Evolutionary conservation across 257 asterid genomes (phyloP).

Genomic region (Nicotiana sylvestris): DNA sequence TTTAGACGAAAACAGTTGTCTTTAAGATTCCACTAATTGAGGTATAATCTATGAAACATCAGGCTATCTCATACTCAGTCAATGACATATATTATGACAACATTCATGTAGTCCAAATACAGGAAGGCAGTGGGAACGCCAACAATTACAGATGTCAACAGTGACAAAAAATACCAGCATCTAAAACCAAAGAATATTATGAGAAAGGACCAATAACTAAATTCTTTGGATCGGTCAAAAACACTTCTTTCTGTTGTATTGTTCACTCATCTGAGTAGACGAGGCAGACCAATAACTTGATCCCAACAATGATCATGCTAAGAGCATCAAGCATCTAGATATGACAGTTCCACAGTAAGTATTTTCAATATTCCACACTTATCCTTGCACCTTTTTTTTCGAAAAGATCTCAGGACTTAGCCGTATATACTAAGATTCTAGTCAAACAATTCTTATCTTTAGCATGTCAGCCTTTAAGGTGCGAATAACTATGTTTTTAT

Average conservation of each 20-base stretch:
- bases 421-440: too few species aligned
- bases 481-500: too few species aligned
- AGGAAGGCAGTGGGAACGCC: not conserved
- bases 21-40: not conserved
- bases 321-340: not conserved
- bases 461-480: too few species aligned
- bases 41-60: not conserved
- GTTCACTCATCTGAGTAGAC: not conserved
- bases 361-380: too few species aligned
- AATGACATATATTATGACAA: not conserved
- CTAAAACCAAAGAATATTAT: not conserved
- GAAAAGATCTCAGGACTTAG: too few species aligned
- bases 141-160: not conserved
- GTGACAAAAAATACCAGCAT: not conserved
- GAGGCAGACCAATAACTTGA: not conserved
- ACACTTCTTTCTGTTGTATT: not conserved
- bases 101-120: not conserved
- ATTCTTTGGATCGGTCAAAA: not conserved
- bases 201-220: not conserved
- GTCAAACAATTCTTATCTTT: too few species aligned
- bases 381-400: too few species aligned
- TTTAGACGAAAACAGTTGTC: not conserved
- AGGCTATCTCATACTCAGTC: not conserved
- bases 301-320: not conserved
- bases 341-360: not conserved